Evolutionary conservation across 768 basidiomycete species (phyloP).

Genomic region (Boletellus sp.): DNA sequence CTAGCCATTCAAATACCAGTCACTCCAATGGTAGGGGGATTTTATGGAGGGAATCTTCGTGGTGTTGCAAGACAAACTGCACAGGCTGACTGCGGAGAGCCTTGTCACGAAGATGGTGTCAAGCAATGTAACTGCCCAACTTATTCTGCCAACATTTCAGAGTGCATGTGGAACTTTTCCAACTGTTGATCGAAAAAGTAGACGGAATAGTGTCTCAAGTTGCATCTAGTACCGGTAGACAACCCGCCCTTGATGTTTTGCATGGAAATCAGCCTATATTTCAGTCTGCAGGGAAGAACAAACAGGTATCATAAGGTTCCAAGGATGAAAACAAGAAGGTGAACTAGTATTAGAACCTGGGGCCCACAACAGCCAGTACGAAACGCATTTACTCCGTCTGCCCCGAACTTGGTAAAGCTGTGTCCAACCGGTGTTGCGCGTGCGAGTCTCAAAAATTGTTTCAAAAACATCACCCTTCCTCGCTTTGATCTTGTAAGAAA

Average conservation of each 20-base stretch:
- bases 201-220: slow-evolving; percentile 14
- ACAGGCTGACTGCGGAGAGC: slow-evolving; percentile 4
- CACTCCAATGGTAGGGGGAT: slow-evolving; percentile 22
- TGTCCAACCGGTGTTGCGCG: too few species aligned
- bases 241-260: neutral
- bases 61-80: slow-evolving; percentile 19
- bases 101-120: neutral
- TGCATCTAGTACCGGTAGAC: too few species aligned
- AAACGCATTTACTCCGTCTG: neutral
- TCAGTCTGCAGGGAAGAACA: neutral
- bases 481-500: slow-evolving; percentile 70
- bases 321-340: neutral
- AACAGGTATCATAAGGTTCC: too few species aligned
- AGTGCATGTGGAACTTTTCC: slow-evolving; percentile 14
- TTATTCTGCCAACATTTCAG: slow-evolving; percentile 2
- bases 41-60: slow-evolving; percentile 14
- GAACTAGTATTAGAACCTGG: neutral
- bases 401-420: too few species aligned
- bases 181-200: slow-evolving; percentile 9
- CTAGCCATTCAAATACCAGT: neutral
- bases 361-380: neutral
- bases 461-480: slow-evolving; percentile 38
- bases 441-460: too few species aligned
- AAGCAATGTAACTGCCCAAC: neutral
- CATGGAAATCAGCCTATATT: slow-evolving; percentile 4